Evolutionary conservation across 768 basidiomycete species (phyloP).

Genomic region (Hydnum rufescens): DNA sequence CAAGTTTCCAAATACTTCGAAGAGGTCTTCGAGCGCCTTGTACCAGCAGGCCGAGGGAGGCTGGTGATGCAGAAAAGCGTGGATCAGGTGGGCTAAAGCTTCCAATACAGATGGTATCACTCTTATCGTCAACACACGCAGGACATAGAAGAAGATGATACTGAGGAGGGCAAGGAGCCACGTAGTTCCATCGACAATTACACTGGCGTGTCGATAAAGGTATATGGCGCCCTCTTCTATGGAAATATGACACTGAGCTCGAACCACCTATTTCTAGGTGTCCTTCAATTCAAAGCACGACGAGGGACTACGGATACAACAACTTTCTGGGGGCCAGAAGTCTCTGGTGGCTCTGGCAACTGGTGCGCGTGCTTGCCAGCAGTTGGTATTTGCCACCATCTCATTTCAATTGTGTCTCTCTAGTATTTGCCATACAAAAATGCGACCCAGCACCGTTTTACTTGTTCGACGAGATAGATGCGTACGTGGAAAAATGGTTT

Average conservation of each 20-base stretch:
- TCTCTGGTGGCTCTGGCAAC: constrained; percentile 90
- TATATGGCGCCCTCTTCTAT: constrained; percentile 15
- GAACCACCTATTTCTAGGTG: constrained; percentile 30
- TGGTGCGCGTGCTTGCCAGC: constrained; percentile 25
- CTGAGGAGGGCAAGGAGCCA: constrained; percentile 52
- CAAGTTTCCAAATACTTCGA: constrained; percentile 95
- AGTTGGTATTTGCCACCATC: not conserved
- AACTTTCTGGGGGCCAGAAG: constrained; percentile 93
- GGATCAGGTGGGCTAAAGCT: constrained; percentile 41
- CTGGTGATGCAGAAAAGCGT: constrained; percentile 84
- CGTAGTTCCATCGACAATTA: constrained; percentile 79
- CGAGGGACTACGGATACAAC: constrained; percentile 90
- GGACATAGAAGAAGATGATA: constrained; percentile 41
- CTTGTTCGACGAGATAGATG: constrained; percentile 99
- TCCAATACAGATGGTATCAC: not conserved
- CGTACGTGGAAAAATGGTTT: too few species aligned
- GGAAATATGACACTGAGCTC: not conserved
- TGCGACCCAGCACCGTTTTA: constrained; percentile 99
- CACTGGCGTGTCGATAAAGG: constrained; percentile 92
- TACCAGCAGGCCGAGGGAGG: constrained; percentile 79
- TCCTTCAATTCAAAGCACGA: constrained; percentile 98
- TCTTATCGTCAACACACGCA: not conserved
- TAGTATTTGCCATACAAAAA: constrained; percentile 97
- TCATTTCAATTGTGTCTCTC: not conserved
- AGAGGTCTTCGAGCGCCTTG: constrained; percentile 90